Percentiles rank a stretch among this genome's conserved stretches.
These are phyloP conservation scores for Neltuma alba DNA, from an alignment of 306 rosid species.

Conservation along the genomic window DNA sequence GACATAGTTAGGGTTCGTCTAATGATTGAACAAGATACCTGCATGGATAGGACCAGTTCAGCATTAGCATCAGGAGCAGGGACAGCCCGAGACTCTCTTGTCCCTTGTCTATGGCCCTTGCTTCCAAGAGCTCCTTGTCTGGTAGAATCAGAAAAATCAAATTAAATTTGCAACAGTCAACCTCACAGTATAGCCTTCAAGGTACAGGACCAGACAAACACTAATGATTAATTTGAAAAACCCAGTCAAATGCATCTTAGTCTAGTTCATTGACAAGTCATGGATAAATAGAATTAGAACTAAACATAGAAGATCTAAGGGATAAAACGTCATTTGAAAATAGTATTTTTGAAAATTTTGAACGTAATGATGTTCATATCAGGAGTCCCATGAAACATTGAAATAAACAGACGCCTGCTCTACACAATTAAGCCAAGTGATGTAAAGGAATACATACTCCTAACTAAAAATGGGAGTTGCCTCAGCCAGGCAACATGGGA, in stretches of 20 bases:
- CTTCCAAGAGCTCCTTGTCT: slow-evolving; percentile 91
- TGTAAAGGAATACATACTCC: too few species aligned
- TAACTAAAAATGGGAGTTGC: too few species aligned
- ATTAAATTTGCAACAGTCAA: slow-evolving; percentile 20
- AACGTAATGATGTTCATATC: too few species aligned
- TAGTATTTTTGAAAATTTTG: too few species aligned
- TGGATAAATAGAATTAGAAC: background rate
- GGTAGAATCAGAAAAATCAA: slow-evolving; percentile 35
- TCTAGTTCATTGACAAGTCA: background rate
- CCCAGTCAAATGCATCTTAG: background rate
- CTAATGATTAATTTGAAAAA: background rate
- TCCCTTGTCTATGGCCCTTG: slow-evolving; percentile 77
- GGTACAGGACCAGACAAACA: slow-evolving; percentile 3
- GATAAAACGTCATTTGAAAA: background rate
- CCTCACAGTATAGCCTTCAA: slow-evolving; percentile 4
- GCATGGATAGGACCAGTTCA: slow-evolving; percentile 88
- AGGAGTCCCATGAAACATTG: too few species aligned
- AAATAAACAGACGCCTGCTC: too few species aligned
- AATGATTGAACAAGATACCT: slow-evolving; percentile 51
- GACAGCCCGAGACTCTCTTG: slow-evolving; percentile 83
- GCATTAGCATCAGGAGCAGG: slow-evolving; percentile 99
- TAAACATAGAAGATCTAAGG: background rate
- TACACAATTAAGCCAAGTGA: too few species aligned
- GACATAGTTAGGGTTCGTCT: slow-evolving; percentile 3
- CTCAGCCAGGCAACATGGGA: too few species aligned